phyloP scores from a whole-genome alignment of 768 basidiomycete species.

The Pleurotus tuber-regium region DNA sequence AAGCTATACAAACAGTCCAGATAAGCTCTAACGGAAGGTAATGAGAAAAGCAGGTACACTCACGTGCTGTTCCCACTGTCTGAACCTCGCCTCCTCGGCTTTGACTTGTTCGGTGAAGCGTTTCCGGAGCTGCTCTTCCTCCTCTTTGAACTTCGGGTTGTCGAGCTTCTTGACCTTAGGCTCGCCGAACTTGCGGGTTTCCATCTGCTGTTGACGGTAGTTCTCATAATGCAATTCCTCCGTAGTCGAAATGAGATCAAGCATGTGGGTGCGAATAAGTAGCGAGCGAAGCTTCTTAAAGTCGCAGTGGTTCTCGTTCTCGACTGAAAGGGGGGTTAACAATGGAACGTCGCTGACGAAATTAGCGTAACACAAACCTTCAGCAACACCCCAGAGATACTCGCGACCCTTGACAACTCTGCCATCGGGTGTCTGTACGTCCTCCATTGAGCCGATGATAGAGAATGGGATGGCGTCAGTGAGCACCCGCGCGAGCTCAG shows the following conservation, averaged over 20 bases:
- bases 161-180: conserved; percentile 98
- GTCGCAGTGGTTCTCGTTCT: conserved; percentile 99
- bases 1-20: conserved; percentile 53
- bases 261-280: conserved; percentile 96
- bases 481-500: conserved; percentile 86
- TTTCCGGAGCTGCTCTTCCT: conserved; percentile 95
- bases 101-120: conserved; percentile 99
- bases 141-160: conserved; percentile 99
- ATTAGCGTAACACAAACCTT: conserved; percentile 52
- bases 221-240: conserved; percentile 98
- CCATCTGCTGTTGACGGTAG: conserved; percentile 98
- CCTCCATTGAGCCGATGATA: conserved; percentile 95
- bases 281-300: conserved; percentile 97
- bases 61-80: conserved; percentile 99
- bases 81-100: conserved; percentile 94
- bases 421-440: conserved; percentile 89
- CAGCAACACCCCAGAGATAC: conserved; percentile 99
- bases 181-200: conserved; percentile 98
- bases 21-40: conserved; percentile 5
- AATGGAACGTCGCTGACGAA: background rate
- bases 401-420: conserved; percentile 95
- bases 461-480: conserved; percentile 96
- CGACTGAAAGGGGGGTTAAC: conserved; percentile 51
- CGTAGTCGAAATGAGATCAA: conserved; percentile 93
- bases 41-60: conserved; percentile 33